Base-by-base conservation (phyloP, 106 monocot genomes). In the Allium sativum region DNA sequence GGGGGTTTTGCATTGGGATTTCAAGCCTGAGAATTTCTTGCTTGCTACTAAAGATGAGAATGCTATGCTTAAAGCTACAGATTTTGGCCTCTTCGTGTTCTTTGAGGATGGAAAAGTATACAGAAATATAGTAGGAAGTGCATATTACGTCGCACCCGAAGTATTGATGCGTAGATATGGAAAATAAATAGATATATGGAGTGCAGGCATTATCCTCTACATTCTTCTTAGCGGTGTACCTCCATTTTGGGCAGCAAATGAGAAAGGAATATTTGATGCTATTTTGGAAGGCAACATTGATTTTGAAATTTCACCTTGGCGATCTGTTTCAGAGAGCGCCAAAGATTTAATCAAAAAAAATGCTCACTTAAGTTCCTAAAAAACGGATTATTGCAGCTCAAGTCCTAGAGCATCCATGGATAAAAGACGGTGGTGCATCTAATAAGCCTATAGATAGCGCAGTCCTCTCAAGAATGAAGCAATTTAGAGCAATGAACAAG, bases 401-500 rank as follows among this genome's bases (percentile, higher is more conserved):
- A 59, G 86, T 73, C 21, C 78, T 92, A 88, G 88, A 88, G 12
- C 81, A 89, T 65, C 80, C 79, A 48, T 91, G 90, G 53, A 13
- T 61, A 77, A 72, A 69, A 68, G 79, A 54, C 18, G 86, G 86
- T 21, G 73, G 64, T 21, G 90, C 85, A 40, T 70, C 90, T 4
- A 72, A 77, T 64, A 90, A 79, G 55, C 85, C 85, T 19, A 83
- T 91, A 8, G 72, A 80, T 40, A 91, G 80, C 47, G 90, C 86
- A 59, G 86, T 91, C 46, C 73, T 80, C 12, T 56, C 16, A 17
- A 75, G 90, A 75, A 80, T 91, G 90, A 91, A 79, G 73, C 90
- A 91, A 59, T 86, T 86, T 75, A 86, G 82, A 62, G 86, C 86
- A 22, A 91, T 82, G 86, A 91, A 86, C 77, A 91, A 91, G 73